phyloP scores from a whole-genome alignment of 805 yeast genomes.

The Cyberlindnera bimundalis region DNA sequence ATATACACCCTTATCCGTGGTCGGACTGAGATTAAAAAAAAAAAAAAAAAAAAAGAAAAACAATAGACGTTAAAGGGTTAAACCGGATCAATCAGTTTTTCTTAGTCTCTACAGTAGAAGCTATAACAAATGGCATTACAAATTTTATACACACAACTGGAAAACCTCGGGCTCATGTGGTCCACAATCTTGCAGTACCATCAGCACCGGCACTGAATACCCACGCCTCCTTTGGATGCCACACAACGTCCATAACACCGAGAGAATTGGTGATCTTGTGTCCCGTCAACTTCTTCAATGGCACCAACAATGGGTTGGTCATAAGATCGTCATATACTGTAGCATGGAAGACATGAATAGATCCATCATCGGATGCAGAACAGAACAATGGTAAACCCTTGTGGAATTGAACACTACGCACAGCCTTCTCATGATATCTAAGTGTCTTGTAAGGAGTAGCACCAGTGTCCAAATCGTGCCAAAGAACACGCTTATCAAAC shows the following conservation, averaged over 20 bases:
- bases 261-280: constrained; percentile 75
- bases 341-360: constrained; percentile 91
- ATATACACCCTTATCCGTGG: no score
- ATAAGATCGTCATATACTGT: constrained; percentile 93
- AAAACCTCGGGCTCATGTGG: constrained; percentile 48
- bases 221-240: constrained; percentile 99
- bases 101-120: no score
- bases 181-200: constrained; percentile 94
- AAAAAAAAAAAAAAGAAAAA: no score
- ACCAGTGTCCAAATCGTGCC: constrained; percentile 94
- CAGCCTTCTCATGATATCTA: constrained; percentile 93
- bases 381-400: constrained; percentile 87
- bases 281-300: constrained; percentile 89
- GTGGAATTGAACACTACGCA: constrained; percentile 84
- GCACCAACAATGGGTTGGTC: constrained; percentile 94
- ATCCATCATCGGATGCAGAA: constrained; percentile 93
- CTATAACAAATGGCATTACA: background rate
- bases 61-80: background rate
- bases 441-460: constrained; percentile 92
- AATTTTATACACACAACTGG: background rate
- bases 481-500: constrained; percentile 88
- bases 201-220: constrained; percentile 96
- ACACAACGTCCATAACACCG: constrained; percentile 81
- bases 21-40: no score
- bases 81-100: background rate